phyloP scores from a whole-genome alignment of 75 land plant genomes.

The Cunninghamia lanceolata region DNA sequence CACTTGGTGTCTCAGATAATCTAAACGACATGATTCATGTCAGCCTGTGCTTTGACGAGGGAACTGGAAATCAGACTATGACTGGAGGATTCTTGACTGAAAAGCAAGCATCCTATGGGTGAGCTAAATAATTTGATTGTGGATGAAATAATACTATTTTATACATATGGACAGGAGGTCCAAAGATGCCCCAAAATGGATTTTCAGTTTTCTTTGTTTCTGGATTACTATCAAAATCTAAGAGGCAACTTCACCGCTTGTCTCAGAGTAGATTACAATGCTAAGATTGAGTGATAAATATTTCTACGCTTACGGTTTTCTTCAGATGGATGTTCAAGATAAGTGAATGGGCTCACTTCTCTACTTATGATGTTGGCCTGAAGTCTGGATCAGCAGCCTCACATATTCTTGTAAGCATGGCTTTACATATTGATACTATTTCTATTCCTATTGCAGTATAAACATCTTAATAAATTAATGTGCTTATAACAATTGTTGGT shows the following conservation, averaged over 20 bases:
- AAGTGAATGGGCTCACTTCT: conserved; percentile 92
- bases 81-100: conserved; percentile 96
- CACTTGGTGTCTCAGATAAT: conserved; percentile 47
- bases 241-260: not conserved
- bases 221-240: not conserved
- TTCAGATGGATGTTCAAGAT: conserved; percentile 95
- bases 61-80: conserved; percentile 93
- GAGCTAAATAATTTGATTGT: conserved; percentile 5
- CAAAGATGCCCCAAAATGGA: not conserved
- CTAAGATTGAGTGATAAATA: not conserved
- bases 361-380: conserved; percentile 82
- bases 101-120: conserved; percentile 94
- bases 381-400: conserved; percentile 73
- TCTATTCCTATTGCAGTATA: not conserved
- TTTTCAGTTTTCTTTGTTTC: not conserved
- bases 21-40: conserved; percentile 83
- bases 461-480: not conserved
- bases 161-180: not conserved
- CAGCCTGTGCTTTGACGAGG: conserved; percentile 96
- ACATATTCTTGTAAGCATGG: conserved; percentile 74
- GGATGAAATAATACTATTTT: not conserved
- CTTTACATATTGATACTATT: not conserved
- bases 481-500: not conserved
- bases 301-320: conserved; percentile 1
- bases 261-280: not conserved